A percentile compares a stretch with the other conserved stretches of the same genome.
Evolutionary conservation across 2,329 filamentous ascomycete species (phyloP).

Genomic region (Neospermospora avenae): DNA sequence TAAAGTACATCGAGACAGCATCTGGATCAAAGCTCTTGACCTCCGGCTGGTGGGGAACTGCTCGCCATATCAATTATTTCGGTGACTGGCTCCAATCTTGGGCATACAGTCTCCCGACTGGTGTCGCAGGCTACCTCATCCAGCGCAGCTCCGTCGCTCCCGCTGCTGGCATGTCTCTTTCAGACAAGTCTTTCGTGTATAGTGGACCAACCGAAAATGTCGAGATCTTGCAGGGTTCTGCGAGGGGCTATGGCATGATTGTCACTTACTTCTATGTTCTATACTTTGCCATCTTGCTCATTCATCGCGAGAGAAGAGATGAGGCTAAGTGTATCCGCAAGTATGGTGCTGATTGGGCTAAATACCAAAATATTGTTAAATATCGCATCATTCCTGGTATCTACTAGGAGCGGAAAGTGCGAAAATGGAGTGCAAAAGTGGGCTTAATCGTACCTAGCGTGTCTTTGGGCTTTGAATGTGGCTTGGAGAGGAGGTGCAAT

Average conservation of each 20-base stretch:
- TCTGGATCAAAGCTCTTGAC: conserved; percentile 76
- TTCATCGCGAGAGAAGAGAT: conserved; percentile 83
- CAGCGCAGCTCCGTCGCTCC: conserved; percentile 47
- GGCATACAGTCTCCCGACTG: conserved; percentile 85
- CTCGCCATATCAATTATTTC: conserved; percentile 92
- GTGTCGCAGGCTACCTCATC: conserved; percentile 77
- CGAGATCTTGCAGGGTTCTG: conserved; percentile 67
- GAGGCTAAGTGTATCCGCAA: conserved; percentile 89
- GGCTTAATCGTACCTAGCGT: too few relatives aligned
- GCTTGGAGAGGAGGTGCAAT: too few relatives aligned
- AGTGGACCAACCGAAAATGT: conserved; percentile 54
- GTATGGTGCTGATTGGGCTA: conserved; percentile 89
- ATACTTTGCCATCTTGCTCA: conserved; percentile 82
- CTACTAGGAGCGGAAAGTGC: conserved; percentile 51
- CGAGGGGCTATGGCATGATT: conserved; percentile 78
- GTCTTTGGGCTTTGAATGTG: too few relatives aligned
- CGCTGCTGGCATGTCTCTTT: conserved; percentile 46
- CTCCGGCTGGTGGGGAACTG: conserved; percentile 89
- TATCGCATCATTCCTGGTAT: conserved; percentile 73
- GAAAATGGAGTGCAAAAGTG: background rate
- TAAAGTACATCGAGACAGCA: conserved; percentile 83
- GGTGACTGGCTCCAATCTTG: conserved; percentile 94
- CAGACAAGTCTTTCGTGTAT: conserved; percentile 49
- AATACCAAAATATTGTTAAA: conserved; percentile 78
- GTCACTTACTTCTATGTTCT: conserved; percentile 94